These are phyloP conservation scores for Erigeron canadensis DNA, from an alignment of 129 eudicot species.

Conservation along the genomic window DNA sequence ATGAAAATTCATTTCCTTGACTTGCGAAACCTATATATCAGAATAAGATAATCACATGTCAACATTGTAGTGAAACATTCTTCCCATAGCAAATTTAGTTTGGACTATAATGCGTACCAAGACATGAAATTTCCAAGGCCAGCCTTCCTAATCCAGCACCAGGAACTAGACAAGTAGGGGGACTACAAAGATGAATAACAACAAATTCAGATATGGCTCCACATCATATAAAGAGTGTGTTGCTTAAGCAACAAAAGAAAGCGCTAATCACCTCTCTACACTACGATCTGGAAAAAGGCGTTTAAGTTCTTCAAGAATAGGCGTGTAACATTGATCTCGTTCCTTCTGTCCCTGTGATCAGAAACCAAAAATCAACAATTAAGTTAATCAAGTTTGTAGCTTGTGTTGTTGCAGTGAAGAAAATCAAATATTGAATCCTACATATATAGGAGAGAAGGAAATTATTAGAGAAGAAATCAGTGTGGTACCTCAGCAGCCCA, in stretches of 20 bases:
- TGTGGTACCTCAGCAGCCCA: constrained; percentile 92
- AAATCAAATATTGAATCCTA: constrained; percentile 10
- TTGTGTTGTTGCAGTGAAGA: constrained; percentile 2
- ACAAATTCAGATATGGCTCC: constrained; percentile 8
- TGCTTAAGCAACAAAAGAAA: not conserved
- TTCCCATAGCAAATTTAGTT: not conserved
- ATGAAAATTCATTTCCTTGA: constrained; percentile 99
- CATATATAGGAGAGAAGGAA: constrained; percentile 2
- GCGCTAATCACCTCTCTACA: constrained; percentile 51
- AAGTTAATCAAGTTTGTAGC: constrained; percentile 21
- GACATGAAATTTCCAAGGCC: constrained; percentile 92
- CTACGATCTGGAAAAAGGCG: constrained; percentile 64
- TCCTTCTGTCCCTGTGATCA: constrained; percentile 75
- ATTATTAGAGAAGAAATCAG: constrained; percentile 18
- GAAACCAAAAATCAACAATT: constrained; percentile 16
- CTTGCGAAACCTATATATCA: constrained; percentile 62
- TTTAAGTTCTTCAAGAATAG: constrained; percentile 87
- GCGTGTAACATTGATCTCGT: constrained; percentile 89
- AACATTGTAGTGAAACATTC: constrained; percentile 6
- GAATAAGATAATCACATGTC: not conserved
- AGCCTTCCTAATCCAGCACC: constrained; percentile 99
- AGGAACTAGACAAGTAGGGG: constrained; percentile 90
- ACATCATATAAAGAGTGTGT: not conserved
- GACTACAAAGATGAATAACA: constrained; percentile 41
- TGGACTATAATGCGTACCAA: constrained; percentile 49